These are phyloP conservation scores for Centaurea solstitialis DNA, from an alignment of 129 eudicot species.

Conservation along the genomic window DNA sequence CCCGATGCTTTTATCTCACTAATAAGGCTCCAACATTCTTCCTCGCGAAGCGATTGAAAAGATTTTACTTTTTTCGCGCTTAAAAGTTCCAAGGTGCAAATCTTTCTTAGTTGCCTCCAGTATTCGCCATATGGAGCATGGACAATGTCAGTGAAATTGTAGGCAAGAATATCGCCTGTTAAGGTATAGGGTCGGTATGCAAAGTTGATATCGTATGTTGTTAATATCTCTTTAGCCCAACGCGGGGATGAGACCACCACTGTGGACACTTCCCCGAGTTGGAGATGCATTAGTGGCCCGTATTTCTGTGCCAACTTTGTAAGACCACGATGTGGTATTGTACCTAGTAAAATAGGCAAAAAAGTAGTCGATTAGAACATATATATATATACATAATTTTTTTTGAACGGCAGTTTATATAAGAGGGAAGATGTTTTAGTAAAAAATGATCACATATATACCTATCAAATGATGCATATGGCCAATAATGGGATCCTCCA, in stretches of 20 bases:
- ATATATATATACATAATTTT: too few relatives aligned
- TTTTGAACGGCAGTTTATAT: too few relatives aligned
- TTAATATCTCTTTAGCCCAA: slow-evolving; percentile 15
- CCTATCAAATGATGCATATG: too few relatives aligned
- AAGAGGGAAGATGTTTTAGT: too few relatives aligned
- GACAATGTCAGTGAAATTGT: background rate
- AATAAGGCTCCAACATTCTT: slow-evolving; percentile 4
- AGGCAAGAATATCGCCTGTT: background rate
- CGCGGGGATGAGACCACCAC: slow-evolving; percentile 21
- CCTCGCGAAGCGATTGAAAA: slow-evolving; percentile 9
- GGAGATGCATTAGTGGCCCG: slow-evolving; percentile 23
- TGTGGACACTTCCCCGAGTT: slow-evolving; percentile 17
- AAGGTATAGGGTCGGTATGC: slow-evolving; percentile 5
- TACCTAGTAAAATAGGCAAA: background rate
- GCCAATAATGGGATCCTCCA: too few relatives aligned
- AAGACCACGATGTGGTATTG: slow-evolving; percentile 10
- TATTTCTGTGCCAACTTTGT: slow-evolving; percentile 6
- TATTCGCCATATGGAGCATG: slow-evolving; percentile 20
- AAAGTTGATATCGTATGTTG: slow-evolving; percentile 2
- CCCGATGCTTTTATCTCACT: background rate
- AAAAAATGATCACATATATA: too few relatives aligned
- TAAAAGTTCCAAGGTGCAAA: slow-evolving; percentile 29
- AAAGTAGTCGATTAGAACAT: too few relatives aligned
- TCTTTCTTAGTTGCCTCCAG: slow-evolving; percentile 21
- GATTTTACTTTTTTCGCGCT: slow-evolving; percentile 15